Evolutionary conservation across 2,329 filamentous ascomycete species (phyloP).

Genomic region (Ascochyta fabae): DNA sequence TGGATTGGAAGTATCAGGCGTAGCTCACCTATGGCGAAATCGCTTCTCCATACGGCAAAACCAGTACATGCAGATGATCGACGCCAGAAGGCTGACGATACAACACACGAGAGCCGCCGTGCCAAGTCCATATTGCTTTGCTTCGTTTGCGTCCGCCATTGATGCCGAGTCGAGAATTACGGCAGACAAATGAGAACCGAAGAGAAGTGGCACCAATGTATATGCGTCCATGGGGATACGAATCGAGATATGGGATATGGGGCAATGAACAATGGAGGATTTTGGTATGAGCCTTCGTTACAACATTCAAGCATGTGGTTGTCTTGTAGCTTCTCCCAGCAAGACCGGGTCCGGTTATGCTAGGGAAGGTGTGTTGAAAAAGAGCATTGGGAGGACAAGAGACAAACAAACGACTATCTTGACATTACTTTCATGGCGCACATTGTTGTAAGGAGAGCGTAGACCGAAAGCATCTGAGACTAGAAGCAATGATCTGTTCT

Average conservation of each 20-base stretch:
- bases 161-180: slow-evolving; percentile 1
- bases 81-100: slow-evolving; percentile 6
- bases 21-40: slow-evolving; percentile 73
- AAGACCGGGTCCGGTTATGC: slow-evolving; percentile 1
- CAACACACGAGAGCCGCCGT: slow-evolving; percentile 1
- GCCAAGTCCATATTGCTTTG: slow-evolving; percentile 7
- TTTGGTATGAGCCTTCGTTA: neutral
- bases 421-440: neutral
- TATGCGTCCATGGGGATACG: neutral
- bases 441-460: neutral
- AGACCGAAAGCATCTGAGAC: slow-evolving; percentile 12
- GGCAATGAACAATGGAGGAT: neutral
- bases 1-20: neutral
- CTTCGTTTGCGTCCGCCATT: slow-evolving; percentile 5
- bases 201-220: neutral
- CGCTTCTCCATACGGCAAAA: slow-evolving; percentile 75
- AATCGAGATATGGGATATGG: neutral
- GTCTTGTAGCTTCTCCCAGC: neutral
- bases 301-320: neutral
- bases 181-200: neutral
- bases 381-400: neutral
- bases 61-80: slow-evolving; percentile 62
- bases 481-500: neutral
- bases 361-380: neutral
- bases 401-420: neutral